These are phyloP conservation scores for Pseudozyma hubeiensis DNA, from an alignment of 1,284 basidiomycete genomes.

Conservation along the genomic window DNA sequence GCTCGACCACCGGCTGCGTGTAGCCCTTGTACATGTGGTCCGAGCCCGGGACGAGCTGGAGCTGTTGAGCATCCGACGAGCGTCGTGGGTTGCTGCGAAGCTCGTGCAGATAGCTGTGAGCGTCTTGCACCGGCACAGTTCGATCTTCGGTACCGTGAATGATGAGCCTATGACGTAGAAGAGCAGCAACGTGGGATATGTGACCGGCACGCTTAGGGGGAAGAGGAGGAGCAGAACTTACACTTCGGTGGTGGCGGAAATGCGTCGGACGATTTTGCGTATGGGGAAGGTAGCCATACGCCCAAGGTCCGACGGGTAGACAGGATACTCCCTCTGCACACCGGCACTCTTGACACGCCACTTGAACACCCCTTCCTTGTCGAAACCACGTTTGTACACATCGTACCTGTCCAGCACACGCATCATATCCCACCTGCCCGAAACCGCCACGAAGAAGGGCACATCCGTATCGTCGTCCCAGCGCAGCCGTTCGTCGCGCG, in stretches of 20 bases:
- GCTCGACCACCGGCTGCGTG: slow-evolving; percentile 1
- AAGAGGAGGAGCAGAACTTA: slow-evolving; percentile 2
- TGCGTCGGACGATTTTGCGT: slow-evolving; percentile 1
- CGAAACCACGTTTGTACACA: slow-evolving; percentile 7
- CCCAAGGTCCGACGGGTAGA: slow-evolving; percentile 1
- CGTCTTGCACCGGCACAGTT: slow-evolving; percentile 7
- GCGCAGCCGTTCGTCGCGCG: slow-evolving; percentile 2
- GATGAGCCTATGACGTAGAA: background rate
- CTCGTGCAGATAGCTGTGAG: slow-evolving; percentile 3
- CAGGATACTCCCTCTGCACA: slow-evolving; percentile 6
- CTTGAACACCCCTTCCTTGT: slow-evolving; percentile 6
- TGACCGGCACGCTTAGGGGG: background rate
- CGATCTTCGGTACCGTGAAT: slow-evolving; percentile 7
- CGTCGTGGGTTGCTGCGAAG: background rate
- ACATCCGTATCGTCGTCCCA: slow-evolving; percentile 6
- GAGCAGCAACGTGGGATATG: background rate
- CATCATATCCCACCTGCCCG: background rate
- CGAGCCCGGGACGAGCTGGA: background rate
- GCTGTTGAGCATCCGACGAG: background rate
- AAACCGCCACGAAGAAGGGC: slow-evolving; percentile 4
- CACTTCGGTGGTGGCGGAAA: slow-evolving; percentile 1
- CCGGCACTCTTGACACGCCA: slow-evolving; percentile 3
- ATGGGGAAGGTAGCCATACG: slow-evolving; percentile 6
- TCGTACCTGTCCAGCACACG: slow-evolving; percentile 7
- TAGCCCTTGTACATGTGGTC: slow-evolving; percentile 11